A percentile compares a stretch with the other conserved stretches of the same genome.
Evolutionary conservation across 2,329 filamentous ascomycete genomes (phyloP).

Genomic region (Coniochaeta prunicola): DNA sequence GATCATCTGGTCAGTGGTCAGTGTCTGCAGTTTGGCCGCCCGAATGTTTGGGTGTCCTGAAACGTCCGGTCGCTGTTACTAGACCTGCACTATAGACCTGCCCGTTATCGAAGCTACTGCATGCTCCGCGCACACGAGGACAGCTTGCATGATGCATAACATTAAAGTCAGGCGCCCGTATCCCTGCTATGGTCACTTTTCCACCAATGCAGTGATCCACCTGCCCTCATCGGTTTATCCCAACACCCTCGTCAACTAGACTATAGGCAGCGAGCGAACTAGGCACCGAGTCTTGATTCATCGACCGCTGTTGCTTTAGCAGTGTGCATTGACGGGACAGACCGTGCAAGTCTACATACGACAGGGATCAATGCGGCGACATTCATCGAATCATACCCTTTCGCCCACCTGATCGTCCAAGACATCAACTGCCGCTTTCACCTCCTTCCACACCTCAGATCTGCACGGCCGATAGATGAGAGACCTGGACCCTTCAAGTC

Average conservation of each 20-base stretch:
- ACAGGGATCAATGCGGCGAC: not conserved
- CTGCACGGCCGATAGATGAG: not conserved
- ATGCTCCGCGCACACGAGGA: not conserved
- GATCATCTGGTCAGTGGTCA: not conserved
- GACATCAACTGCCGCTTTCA: not conserved
- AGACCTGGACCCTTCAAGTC: no score
- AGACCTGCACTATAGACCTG: not conserved
- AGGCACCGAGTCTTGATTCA: not conserved
- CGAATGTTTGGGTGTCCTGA: not conserved
- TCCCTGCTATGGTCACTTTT: not conserved
- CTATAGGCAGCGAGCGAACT: not conserved
- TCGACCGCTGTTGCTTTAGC: not conserved
- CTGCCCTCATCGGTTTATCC: not conserved
- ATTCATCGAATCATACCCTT: not conserved
- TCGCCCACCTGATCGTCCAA: not conserved
- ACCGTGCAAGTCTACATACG: not conserved
- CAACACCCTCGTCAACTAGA: not conserved
- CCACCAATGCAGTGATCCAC: not conserved
- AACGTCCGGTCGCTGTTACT: not conserved
- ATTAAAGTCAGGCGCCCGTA: not conserved
- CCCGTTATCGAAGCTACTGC: slow-evolving; percentile 2
- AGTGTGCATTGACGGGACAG: not conserved
- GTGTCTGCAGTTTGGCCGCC: not conserved
- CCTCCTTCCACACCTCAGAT: not conserved
- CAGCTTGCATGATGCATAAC: slow-evolving; percentile 1